phyloP scores from a whole-genome alignment of 768 basidiomycete genomes.

The Agrocybe chaxingu region DNA sequence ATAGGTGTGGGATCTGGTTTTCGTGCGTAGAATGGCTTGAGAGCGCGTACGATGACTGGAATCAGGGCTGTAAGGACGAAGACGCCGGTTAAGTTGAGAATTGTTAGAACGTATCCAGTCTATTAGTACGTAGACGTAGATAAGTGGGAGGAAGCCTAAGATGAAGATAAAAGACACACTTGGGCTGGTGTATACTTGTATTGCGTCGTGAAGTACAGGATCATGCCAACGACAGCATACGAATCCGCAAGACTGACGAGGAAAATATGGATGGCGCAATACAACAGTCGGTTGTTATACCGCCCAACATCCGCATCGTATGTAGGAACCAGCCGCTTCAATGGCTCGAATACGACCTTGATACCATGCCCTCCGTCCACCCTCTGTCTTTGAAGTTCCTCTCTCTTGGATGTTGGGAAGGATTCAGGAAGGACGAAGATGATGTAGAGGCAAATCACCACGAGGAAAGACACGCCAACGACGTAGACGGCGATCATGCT shows the following conservation, averaged over 20 bases:
- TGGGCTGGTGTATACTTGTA: conserved; percentile 11
- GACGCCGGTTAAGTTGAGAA: conserved; percentile 3
- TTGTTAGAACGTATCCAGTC: conserved; percentile 11
- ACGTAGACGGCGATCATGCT: conserved; percentile 3
- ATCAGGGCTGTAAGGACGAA: conserved; percentile 4
- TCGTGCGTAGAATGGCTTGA: conserved; percentile 7
- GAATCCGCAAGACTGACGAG: conserved; percentile 9
- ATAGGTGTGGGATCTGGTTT: background rate
- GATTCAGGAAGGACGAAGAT: conserved; percentile 9
- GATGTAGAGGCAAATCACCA: background rate
- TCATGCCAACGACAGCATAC: conserved; percentile 6
- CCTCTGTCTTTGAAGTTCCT: background rate
- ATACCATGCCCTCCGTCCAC: background rate
- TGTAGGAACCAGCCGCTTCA: conserved; percentile 5
- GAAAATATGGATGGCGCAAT: conserved; percentile 7
- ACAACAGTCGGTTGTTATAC: conserved; percentile 8
- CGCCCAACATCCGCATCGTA: background rate
- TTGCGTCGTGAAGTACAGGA: conserved; percentile 9
- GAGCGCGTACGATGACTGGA: conserved; percentile 1
- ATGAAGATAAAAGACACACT: background rate
- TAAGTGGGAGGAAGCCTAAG: background rate
- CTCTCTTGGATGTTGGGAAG: conserved; percentile 6
- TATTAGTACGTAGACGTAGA: background rate
- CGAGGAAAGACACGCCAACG: background rate
- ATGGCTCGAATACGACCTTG: conserved; percentile 4